These are phyloP conservation scores for Cyberlindnera mrakii DNA, from an alignment of 805 yeast genomes.

Conservation along the genomic window DNA sequence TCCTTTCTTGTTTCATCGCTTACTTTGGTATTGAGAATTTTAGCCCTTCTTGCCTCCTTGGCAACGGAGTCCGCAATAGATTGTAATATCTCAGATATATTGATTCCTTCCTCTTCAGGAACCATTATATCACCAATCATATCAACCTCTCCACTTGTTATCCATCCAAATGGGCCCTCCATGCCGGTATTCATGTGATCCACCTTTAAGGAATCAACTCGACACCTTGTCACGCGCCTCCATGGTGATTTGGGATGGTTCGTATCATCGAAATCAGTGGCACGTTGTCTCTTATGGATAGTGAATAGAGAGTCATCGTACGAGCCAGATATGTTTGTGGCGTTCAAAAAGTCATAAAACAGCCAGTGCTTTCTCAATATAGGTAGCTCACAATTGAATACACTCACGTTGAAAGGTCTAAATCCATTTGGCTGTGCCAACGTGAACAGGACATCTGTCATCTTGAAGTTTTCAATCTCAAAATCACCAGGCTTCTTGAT, in stretches of 20 bases:
- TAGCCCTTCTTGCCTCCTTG: constrained; percentile 39
- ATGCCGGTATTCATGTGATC: constrained; percentile 89
- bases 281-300: constrained; percentile 68
- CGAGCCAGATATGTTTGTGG: constrained; percentile 80
- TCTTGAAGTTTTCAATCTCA: constrained; percentile 74
- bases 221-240: constrained; percentile 64
- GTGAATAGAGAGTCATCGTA: constrained; percentile 93
- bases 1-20: constrained; percentile 13
- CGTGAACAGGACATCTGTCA: constrained; percentile 83
- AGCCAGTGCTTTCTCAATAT: constrained; percentile 88
- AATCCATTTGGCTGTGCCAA: constrained; percentile 75
- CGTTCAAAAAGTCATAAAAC: constrained; percentile 78
- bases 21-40: constrained; percentile 16
- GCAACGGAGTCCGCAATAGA: constrained; percentile 41
- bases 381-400: constrained; percentile 81
- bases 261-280: constrained; percentile 36
- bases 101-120: constrained; percentile 56
- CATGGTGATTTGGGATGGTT: constrained; percentile 29
- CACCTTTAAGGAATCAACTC: constrained; percentile 79
- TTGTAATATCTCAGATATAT: constrained; percentile 41
- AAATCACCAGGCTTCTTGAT: constrained; percentile 82
- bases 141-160: constrained; percentile 84
- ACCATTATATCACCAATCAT: constrained; percentile 87
- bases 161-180: constrained; percentile 98
- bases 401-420: constrained; percentile 78